Evolutionary conservation across 2,329 filamentous ascomycete species (phyloP).

Genomic region (Xylaria sp.): DNA sequence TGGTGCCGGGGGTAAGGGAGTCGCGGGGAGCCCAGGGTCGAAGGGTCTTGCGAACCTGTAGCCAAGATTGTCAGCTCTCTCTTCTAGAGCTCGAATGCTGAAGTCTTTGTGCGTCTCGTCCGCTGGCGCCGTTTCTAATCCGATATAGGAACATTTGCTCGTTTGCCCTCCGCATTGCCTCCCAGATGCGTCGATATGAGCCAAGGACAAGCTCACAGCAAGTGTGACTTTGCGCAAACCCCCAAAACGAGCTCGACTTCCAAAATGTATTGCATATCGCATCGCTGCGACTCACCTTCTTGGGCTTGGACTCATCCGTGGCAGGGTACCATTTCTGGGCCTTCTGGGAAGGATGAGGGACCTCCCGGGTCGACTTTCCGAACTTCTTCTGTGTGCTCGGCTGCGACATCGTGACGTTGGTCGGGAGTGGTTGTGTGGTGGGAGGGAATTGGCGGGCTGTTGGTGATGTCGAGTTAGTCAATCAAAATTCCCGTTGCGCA

Average conservation of each 20-base stretch:
- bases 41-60: slow-evolving; percentile 92
- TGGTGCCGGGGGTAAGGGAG: slow-evolving; percentile 91
- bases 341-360: slow-evolving; percentile 89
- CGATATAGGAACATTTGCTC: slow-evolving; percentile 30
- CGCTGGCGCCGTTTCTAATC: slow-evolving; percentile 21
- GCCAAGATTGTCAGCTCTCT: slow-evolving; percentile 23
- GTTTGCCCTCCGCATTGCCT: background rate
- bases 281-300: slow-evolving; percentile 82
- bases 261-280: slow-evolving; percentile 37
- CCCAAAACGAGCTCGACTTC: background rate
- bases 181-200: background rate
- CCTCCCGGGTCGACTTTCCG: slow-evolving; percentile 93
- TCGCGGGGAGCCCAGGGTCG: slow-evolving; percentile 87
- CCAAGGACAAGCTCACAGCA: background rate
- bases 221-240: slow-evolving; percentile 13
- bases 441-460: slow-evolving; percentile 45
- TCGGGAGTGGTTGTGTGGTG: slow-evolving; percentile 48
- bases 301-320: slow-evolving; percentile 87
- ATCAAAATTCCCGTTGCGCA: slow-evolving; percentile 48
- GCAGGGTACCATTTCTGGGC: slow-evolving; percentile 99
- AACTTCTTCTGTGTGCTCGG: slow-evolving; percentile 87
- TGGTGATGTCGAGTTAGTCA: slow-evolving; percentile 42
- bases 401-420: slow-evolving; percentile 77
- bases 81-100: slow-evolving; percentile 7
- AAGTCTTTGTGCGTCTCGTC: slow-evolving; percentile 6